Conservation (phyloP, 2,329 filamentous ascomycete genomes). For the Diaporthe caulivora region DNA sequence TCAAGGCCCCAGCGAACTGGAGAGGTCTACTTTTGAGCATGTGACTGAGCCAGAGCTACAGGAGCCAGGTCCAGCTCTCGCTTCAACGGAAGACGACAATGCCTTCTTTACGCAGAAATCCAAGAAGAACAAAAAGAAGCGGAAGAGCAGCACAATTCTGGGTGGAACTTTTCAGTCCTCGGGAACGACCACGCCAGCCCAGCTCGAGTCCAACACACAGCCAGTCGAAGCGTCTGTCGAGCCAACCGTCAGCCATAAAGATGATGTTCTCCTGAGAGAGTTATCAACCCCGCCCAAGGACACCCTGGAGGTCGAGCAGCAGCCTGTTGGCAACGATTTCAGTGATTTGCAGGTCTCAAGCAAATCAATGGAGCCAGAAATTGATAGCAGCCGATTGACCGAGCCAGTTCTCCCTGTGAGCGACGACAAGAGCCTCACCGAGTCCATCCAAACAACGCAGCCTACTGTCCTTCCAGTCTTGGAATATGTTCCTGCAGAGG, state of each 20-base stretch:
- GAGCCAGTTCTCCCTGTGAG: background rate
- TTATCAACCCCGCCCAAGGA: background rate
- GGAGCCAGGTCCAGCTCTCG: conserved; percentile 39
- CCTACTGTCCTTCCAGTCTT: background rate
- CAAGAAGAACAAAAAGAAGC: conserved; percentile 50
- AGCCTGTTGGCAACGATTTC: background rate
- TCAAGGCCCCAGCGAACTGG: background rate
- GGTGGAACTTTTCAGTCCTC: conserved; percentile 5
- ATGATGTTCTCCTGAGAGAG: background rate
- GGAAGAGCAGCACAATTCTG: conserved; percentile 32
- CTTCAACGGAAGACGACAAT: conserved; percentile 40
- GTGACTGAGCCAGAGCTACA: conserved; percentile 26
- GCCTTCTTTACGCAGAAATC: conserved; percentile 45
- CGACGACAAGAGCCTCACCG: background rate
- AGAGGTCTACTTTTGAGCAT: background rate
- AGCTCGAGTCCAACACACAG: background rate
- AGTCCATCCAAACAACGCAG: background rate
- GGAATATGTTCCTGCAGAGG: background rate
- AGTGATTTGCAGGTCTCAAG: background rate
- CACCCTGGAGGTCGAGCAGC: background rate
- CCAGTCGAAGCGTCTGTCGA: background rate
- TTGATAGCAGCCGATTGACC: background rate
- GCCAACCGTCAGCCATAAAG: background rate
- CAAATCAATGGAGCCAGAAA: background rate
- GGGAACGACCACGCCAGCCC: background rate